phyloP scores from a whole-genome alignment of 176 grass and related monocot species.

The Juncus inflexus region DNA sequence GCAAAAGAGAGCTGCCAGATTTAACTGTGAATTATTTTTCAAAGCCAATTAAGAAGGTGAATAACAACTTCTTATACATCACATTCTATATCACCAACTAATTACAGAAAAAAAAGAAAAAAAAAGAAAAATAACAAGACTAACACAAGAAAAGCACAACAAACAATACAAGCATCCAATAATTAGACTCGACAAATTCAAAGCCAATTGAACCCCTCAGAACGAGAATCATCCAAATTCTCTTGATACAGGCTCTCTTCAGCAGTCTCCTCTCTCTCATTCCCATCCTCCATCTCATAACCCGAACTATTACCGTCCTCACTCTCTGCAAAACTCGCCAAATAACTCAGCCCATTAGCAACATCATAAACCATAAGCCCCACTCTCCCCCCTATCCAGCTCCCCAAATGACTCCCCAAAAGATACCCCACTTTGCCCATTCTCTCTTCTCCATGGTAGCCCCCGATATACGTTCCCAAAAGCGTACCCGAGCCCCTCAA shows the following conservation, averaged over 20 bases:
- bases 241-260: slow-evolving; percentile 17
- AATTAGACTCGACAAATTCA: slow-evolving; percentile 21
- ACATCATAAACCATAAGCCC: slow-evolving; percentile 97
- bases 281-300: slow-evolving; percentile 36
- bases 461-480: slow-evolving; percentile 77
- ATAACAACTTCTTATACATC: not conserved
- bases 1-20: too few relatives aligned
- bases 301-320: slow-evolving; percentile 30
- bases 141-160: not conserved
- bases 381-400: slow-evolving; percentile 89
- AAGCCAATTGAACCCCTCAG: slow-evolving; percentile 44
- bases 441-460: slow-evolving; percentile 84
- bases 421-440: slow-evolving; percentile 83
- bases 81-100: slow-evolving; percentile 12
- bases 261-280: slow-evolving; percentile 24
- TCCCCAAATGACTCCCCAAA: slow-evolving; percentile 82
- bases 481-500: slow-evolving; percentile 80
- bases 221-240: slow-evolving; percentile 24
- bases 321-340: slow-evolving; percentile 48
- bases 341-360: slow-evolving; percentile 62
- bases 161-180: not conserved
- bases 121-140: not conserved
- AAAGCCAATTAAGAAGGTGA: not conserved
- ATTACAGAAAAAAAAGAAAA: not conserved
- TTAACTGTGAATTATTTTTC: not conserved